Evolutionary conservation across 139 green algal genomes (phyloP).

Genomic region (Chlorella sorokiniana): DNA sequence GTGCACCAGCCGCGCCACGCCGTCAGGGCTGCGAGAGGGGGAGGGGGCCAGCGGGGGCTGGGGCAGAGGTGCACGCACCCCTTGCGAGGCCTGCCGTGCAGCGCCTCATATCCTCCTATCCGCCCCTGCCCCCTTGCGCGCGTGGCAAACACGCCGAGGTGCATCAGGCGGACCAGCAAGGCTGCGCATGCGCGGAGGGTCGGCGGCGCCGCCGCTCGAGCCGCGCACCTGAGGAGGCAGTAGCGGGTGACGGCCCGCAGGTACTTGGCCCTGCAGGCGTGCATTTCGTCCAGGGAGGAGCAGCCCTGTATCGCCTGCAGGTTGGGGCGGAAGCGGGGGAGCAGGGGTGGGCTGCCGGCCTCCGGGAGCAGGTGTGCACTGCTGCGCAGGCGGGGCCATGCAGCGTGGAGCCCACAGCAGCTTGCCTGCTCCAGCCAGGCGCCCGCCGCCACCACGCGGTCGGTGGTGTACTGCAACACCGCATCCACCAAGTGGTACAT

Average conservation of each 20-base stretch:
- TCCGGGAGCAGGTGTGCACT: not conserved
- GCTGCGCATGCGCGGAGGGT: no score
- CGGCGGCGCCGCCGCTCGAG: not conserved
- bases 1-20: constrained; percentile 22
- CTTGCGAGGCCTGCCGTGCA: no score
- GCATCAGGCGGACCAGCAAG: not conserved
- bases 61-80: not conserved
- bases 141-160: not conserved
- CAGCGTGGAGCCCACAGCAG: not conserved
- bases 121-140: no score
- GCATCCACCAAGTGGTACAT: constrained; percentile 20
- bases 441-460: constrained; percentile 13
- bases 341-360: not conserved
- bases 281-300: constrained; percentile 24
- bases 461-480: constrained; percentile 19
- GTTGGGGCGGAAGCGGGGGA: not conserved
- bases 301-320: constrained; percentile 16
- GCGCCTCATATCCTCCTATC: no score
- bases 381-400: not conserved
- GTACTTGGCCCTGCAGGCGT: constrained; percentile 33
- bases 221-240: constrained; percentile 23
- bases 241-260: constrained; percentile 9
- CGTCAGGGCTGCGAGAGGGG: not conserved
- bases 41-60: not conserved
- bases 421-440: constrained; percentile 27